phyloP scores from a whole-genome alignment of 306 rosid species.

The Cucumis melo region DNA sequence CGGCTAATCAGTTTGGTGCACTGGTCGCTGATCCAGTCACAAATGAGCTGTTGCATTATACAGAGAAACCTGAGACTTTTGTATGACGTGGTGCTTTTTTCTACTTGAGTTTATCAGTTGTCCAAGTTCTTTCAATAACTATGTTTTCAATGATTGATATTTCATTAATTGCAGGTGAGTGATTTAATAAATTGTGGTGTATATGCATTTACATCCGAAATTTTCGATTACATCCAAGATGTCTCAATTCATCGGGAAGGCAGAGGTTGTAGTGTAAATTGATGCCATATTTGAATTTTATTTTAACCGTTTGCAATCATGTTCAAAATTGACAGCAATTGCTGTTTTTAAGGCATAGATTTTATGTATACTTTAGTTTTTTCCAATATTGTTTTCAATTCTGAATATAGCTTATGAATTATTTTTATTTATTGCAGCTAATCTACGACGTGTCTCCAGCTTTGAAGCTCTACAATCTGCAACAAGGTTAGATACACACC shows the following conservation, averaged over 20 bases:
- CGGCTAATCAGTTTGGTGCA: slow-evolving; percentile 86
- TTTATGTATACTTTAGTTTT: background rate
- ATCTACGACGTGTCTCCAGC: slow-evolving; percentile 59
- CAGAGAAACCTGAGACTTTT: slow-evolving; percentile 88
- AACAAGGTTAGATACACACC: slow-evolving; percentile 39
- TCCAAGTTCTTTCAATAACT: background rate
- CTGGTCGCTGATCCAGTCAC: slow-evolving; percentile 88
- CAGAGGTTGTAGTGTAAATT: slow-evolving; percentile 33
- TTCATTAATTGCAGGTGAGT: slow-evolving; percentile 45
- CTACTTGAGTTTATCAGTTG: background rate
- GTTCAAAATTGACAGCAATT: background rate
- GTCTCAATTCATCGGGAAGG: slow-evolving; percentile 59
- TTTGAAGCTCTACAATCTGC: slow-evolving; percentile 81
- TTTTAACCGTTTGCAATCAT: background rate
- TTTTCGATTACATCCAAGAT: slow-evolving; percentile 48
- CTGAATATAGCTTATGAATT: background rate
- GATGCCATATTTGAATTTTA: background rate
- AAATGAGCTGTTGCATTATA: slow-evolving; percentile 86
- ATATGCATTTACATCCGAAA: slow-evolving; percentile 60
- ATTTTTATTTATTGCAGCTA: slow-evolving; percentile 40
- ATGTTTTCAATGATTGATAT: slow-evolving; percentile 7
- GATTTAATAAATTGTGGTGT: slow-evolving; percentile 85
- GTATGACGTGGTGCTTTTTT: slow-evolving; percentile 10
- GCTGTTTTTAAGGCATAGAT: background rate
- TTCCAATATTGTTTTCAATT: background rate